Evolutionary conservation across 345 rosid species (phyloP), one percentile per base, ranked within the genome.

Genomic region (Citrus sp.): DNA sequence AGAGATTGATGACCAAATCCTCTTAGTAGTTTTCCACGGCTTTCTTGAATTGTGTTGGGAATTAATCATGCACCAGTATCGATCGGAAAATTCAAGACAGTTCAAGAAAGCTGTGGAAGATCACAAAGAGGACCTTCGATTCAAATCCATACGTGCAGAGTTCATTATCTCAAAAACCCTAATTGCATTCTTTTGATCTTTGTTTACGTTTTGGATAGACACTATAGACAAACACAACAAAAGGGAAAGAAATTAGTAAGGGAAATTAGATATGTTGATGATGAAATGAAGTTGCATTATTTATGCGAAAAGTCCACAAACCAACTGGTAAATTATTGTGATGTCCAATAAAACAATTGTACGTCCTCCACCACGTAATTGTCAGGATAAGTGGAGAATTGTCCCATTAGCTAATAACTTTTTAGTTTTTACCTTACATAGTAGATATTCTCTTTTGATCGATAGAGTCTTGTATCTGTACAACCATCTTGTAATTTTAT

Each of bases 61-160:
- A 46, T 27, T 27, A 25, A 2, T 49, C 28, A 12, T 72, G 46
- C 61, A 7, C 12, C 27, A 3, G 14, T 25, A 2, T 9, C 49
- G 49, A 40, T 40, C 49, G 14, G 7, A 22, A 58, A n/a, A 7
- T 58, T 58, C 10, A 24, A 64, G 10, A 73, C 81, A 64, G 83
- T 77, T 80, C 83, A 83, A 77, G 79, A 80, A 78, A 83, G 77
- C 81, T 27, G 83, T 83, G 79, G 79, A 83, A 83, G 56, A 83
- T 75, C 81, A 74, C 77, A 37, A 49, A 65, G 73, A 62, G 75
- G 69, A 40, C 58, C 78, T 40, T 70, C 35, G 21, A 35, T 34
- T 6, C 3, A 37, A 38, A 12, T 4, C 16, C 12, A 49, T 37
- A 4, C 54, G 9, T 64, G 4, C 66, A 12, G 19, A 62, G 27